These are phyloP conservation scores for Durio zibethinus DNA, from an alignment of 345 rosid species.

Conservation along the genomic window DNA sequence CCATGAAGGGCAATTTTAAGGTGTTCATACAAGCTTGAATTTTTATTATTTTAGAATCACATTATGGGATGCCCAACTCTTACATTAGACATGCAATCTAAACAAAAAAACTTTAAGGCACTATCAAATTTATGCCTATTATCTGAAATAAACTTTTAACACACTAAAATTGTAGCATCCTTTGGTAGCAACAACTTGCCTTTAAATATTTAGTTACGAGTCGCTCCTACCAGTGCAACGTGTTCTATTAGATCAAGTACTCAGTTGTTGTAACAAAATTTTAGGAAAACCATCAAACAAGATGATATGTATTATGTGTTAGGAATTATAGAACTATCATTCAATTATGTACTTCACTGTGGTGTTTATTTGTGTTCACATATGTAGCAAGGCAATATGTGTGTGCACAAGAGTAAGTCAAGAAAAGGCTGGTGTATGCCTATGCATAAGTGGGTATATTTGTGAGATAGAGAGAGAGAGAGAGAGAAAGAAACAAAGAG, in stretches of 20 bases:
- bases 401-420: background rate
- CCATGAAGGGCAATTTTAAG: background rate
- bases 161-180: background rate
- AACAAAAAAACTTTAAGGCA: background rate
- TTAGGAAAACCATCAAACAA: conserved; percentile 7
- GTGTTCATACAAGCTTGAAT: conserved; percentile 3
- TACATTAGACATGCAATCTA: background rate
- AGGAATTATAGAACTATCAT: background rate
- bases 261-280: conserved; percentile 60
- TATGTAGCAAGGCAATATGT: background rate
- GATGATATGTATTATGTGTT: background rate
- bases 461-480: too few relatives aligned
- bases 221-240: conserved; percentile 84
- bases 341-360: too few relatives aligned
- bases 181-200: background rate
- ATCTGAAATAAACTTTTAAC: conserved; percentile 9
- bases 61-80: conserved; percentile 11
- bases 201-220: conserved; percentile 24
- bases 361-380: background rate
- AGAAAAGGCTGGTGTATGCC: background rate
- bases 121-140: conserved; percentile 14
- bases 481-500: too few relatives aligned
- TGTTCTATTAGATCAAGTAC: conserved; percentile 95
- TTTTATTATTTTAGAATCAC: conserved; percentile 22
- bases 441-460: background rate